Conservation (phyloP, 2,329 filamentous ascomycete genomes). For the Huntiella omanensis region DNA sequence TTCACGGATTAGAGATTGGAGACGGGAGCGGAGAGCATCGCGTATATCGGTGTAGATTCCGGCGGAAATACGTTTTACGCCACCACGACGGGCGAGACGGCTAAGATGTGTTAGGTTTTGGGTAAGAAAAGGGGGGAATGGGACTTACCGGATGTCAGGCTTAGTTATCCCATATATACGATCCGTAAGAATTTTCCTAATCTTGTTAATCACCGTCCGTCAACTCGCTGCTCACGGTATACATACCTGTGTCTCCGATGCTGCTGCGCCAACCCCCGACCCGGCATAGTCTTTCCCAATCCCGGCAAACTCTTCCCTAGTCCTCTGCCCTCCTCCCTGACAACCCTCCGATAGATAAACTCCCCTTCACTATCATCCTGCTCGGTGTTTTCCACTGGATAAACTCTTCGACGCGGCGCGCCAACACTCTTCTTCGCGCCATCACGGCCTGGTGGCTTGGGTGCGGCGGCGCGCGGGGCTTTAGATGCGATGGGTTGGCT, state of each 20-base stretch:
- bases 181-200: background rate
- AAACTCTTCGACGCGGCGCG: background rate
- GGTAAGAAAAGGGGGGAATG: background rate
- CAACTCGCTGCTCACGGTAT: background rate
- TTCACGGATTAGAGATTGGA: constrained; percentile 31
- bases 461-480: background rate
- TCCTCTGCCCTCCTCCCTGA: background rate
- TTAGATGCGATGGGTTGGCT: background rate
- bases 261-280: background rate
- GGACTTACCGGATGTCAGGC: constrained; percentile 30
- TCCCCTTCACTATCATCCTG: background rate
- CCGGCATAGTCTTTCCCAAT: background rate
- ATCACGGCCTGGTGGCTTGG: background rate
- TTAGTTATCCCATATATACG: constrained; percentile 23
- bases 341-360: background rate
- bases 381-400: background rate
- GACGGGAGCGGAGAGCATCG: constrained; percentile 26
- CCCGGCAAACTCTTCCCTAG: background rate
- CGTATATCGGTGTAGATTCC: constrained; percentile 46
- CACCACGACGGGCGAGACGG: constrained; percentile 55
- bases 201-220: background rate
- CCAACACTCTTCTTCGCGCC: background rate
- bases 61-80: constrained; percentile 53
- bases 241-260: background rate
- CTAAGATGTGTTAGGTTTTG: constrained; percentile 19